Evolutionary conservation across 148 eudicot species (phyloP).

Genomic region (Rhododendron ovatum): DNA sequence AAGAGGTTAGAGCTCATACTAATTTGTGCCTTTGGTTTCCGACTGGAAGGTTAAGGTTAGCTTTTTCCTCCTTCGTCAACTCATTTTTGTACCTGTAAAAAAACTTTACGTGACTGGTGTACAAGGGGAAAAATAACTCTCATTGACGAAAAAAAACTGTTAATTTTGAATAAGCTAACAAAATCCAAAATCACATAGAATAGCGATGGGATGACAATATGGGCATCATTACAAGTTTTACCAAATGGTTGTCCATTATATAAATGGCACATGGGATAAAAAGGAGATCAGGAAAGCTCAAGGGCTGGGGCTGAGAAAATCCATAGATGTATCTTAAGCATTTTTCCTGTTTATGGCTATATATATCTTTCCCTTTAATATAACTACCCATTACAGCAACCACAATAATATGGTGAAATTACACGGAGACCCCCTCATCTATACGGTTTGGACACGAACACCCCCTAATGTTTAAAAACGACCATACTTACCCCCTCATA

Average conservation of each 20-base stretch:
- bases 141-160: not conserved
- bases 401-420: too few species aligned
- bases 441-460: too few species aligned
- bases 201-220: not conserved
- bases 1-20: constrained; percentile 33
- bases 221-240: not conserved
- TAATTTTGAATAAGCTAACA: not conserved
- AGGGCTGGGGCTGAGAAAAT: too few species aligned
- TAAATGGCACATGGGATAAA: too few species aligned
- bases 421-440: too few species aligned
- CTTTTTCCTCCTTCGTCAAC: constrained; percentile 70
- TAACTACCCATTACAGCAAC: not conserved
- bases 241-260: not conserved
- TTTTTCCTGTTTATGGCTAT: not conserved
- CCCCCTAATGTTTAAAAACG: too few species aligned
- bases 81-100: constrained; percentile 72
- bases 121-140: not conserved
- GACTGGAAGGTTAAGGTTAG: constrained; percentile 43
- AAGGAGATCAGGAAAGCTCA: too few species aligned
- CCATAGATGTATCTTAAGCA: not conserved
- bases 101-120: not conserved
- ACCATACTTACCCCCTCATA: too few species aligned
- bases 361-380: not conserved
- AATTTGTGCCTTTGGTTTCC: constrained; percentile 62
- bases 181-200: not conserved